A percentile compares a stretch with the other conserved stretches of the same genome.
Conservation (phyloP, 73 alveolate species). For the Breviolum minutum region DNA sequence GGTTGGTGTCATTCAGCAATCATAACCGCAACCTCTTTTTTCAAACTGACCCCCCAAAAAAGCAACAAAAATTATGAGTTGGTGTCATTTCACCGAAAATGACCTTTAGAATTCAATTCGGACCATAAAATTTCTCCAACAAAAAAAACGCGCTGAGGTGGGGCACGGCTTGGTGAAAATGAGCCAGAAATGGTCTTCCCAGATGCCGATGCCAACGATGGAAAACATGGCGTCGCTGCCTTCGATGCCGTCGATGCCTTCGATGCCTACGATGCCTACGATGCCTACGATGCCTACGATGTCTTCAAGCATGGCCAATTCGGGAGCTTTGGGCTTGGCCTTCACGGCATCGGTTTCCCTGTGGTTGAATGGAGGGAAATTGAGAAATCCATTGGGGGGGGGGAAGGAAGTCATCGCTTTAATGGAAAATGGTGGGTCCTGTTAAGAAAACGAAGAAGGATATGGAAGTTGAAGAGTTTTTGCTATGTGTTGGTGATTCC, state of each 20-base stretch:
- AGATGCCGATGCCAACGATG: neutral
- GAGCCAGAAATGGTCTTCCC: neutral
- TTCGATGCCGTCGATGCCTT: neutral
- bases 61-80: too few species aligned
- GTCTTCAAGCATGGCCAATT: neutral
- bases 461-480: too few species aligned
- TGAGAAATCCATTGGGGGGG: neutral
- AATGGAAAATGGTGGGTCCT: too few species aligned
- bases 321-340: constrained; percentile 26
- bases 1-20: too few species aligned
- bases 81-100: too few species aligned
- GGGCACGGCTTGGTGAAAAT: neutral
- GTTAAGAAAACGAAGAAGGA: too few species aligned
- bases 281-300: neutral
- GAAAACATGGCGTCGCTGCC: neutral
- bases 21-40: neutral
- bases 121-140: too few species aligned
- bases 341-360: constrained; percentile 35
- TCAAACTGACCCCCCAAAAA: too few species aligned
- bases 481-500: too few species aligned
- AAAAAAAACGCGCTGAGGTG: neutral
- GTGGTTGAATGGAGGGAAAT: neutral
- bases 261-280: neutral
- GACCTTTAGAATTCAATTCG: too few species aligned
- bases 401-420: neutral